Percentiles rank a stretch among this genome's conserved stretches.
Evolutionary conservation across 1,284 basidiomycete genomes (phyloP).

Genomic region (Rhodotorula sp.): DNA sequence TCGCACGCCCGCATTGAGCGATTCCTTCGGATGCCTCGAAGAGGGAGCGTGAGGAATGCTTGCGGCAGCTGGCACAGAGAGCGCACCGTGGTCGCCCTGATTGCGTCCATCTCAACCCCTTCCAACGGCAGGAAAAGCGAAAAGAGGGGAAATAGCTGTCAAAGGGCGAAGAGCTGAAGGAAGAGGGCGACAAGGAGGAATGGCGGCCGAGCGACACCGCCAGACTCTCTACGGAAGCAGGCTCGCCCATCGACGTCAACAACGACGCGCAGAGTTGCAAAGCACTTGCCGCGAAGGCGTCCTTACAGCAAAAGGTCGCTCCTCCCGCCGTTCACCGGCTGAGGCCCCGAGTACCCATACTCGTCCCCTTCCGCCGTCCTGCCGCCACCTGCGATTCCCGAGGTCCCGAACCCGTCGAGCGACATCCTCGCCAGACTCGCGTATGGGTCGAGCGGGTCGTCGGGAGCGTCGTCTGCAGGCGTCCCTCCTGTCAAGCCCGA

Average conservation of each 20-base stretch:
- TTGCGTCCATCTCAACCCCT: not conserved
- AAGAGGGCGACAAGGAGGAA: not conserved
- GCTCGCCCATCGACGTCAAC: too few species aligned
- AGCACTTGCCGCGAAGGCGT: not conserved
- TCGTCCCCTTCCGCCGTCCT: not conserved
- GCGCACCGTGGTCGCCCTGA: constrained; percentile 8
- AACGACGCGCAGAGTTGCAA: not conserved
- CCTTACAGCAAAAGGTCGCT: constrained; percentile 20
- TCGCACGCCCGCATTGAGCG: not conserved
- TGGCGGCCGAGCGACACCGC: too few species aligned
- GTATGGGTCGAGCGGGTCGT: constrained; percentile 37
- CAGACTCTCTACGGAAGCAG: too few species aligned
- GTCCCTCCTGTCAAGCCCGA: not conserved
- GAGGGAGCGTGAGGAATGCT: not conserved
- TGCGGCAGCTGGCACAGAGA: not conserved
- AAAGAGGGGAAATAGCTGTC: not conserved
- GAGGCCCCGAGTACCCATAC: constrained; percentile 24
- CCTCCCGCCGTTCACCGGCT: not conserved
- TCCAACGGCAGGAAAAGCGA: not conserved
- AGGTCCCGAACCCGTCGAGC: not conserved
- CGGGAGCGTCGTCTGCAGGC: not conserved
- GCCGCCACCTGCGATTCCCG: not conserved
- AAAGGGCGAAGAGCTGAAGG: not conserved
- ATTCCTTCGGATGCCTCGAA: not conserved
- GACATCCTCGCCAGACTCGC: constrained; percentile 34